Evolutionary conservation across 1,284 basidiomycete genomes (phyloP), one percentile per base, ranked within the genome.

Genomic region (Marasmius oreades): DNA sequence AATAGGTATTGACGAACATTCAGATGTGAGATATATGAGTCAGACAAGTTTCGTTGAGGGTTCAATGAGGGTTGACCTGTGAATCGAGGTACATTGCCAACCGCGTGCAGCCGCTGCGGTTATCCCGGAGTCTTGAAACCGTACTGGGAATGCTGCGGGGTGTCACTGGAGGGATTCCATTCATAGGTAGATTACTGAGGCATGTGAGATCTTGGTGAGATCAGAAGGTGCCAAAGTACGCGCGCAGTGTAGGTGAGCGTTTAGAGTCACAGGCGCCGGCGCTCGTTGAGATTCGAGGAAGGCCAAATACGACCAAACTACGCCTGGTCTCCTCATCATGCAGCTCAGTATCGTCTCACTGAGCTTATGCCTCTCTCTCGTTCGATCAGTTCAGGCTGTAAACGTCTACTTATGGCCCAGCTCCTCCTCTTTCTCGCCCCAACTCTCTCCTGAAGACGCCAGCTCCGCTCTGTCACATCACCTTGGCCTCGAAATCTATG

Each of bases 401-500:
- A 68, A 79, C 34, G 75, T 88, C 6, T 88, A 84, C 64, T 69
- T 88, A 10, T 75, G 76, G 55, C 84, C 87, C 5, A 75, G 77
- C 14, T 60, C 67, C 5, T 64, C 73, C 0, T 63, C 66, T 7
- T 60, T 74, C 36, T 70, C 67, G 2, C 64, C 74, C 11, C 68
- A 59, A 16, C 68, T 84, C n/a, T 76, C 79, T 16, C 72, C 76
- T 23, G 73, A 78, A 34, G 76, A 83, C 55, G 84, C 85, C 52
- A 84, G 79, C 63, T 75, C 79, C 33, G 78, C 76, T 6, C 73
- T 91, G 36, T 79, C 88, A 20, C 81, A 79, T 56, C 87, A 91
- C 65, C 77, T 91, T 16, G 82, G 84, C 22, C 77, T 92, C 3
- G 89, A 90, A 60, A 70, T 71, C 26, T 85, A 85, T 61, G 86